Conservation (phyloP, 202 grass and related monocot species). For the Schoenoplectus tabernaemontani region DNA sequence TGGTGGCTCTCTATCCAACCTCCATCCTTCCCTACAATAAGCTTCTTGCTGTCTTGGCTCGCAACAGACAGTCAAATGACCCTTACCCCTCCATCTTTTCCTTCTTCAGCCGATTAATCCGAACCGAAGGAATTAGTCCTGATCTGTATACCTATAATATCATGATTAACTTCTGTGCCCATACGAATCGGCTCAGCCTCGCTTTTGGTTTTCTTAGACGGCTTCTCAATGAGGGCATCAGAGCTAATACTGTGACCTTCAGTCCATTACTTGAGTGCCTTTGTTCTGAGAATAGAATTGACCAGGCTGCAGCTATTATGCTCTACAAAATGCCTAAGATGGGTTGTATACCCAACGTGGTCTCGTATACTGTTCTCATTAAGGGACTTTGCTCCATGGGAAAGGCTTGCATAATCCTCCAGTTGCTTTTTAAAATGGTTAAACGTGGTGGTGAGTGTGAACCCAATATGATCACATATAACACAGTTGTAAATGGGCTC, state of each 20-base stretch:
- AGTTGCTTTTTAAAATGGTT: neutral
- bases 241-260: neutral
- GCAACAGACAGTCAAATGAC: no score
- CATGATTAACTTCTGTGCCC: neutral
- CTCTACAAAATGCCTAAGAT: slow-evolving; percentile 35
- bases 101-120: no score
- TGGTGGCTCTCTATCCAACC: no score
- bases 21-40: no score
- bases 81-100: no score
- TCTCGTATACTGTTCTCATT: slow-evolving; percentile 32
- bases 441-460: neutral
- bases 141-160: neutral
- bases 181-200: neutral
- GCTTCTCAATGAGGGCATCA: neutral
- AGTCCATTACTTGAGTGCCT: neutral
- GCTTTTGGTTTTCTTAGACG: neutral
- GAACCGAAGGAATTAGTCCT: neutral
- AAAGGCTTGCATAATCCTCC: neutral
- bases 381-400: slow-evolving; percentile 16
- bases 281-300: slow-evolving; percentile 29
- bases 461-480: slow-evolving; percentile 36
- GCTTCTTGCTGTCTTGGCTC: no score
- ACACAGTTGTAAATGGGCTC: slow-evolving; percentile 33
- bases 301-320: slow-evolving; percentile 27
- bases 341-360: slow-evolving; percentile 27